Evolutionary conservation across 1,284 basidiomycete genomes (phyloP).

Genomic region (Rhodotorula glutinis): DNA sequence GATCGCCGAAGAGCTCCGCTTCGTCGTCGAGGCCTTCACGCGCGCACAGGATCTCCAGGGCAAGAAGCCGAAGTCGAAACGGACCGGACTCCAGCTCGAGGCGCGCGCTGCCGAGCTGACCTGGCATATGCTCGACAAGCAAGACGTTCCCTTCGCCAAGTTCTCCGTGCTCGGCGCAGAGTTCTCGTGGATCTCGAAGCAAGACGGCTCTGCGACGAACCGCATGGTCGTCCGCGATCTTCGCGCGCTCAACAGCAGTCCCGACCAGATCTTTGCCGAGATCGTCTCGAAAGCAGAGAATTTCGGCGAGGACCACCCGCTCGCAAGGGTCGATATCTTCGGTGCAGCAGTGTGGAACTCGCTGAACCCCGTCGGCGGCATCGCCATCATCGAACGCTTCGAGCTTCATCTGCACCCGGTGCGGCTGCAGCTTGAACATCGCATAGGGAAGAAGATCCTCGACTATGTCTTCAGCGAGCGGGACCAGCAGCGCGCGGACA

Average conservation of each 20-base stretch:
- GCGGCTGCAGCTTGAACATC: slow-evolving; percentile 78
- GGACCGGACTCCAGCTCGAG: slow-evolving; percentile 73
- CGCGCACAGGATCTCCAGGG: slow-evolving; percentile 68
- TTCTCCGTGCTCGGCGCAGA: slow-evolving; percentile 74
- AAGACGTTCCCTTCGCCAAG: slow-evolving; percentile 75
- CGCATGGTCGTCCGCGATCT: slow-evolving; percentile 73
- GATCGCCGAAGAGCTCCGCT: slow-evolving; percentile 73
- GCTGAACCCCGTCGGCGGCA: slow-evolving; percentile 87
- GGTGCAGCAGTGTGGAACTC: slow-evolving; percentile 66
- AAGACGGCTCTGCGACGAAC: slow-evolving; percentile 83
- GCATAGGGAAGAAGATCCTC: slow-evolving; percentile 76
- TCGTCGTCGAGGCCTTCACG: slow-evolving; percentile 86
- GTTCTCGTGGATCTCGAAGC: slow-evolving; percentile 80
- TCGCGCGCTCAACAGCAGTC: slow-evolving; percentile 78
- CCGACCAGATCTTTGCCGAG: slow-evolving; percentile 80
- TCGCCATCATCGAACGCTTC: slow-evolving; percentile 82
- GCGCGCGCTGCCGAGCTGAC: slow-evolving; percentile 82
- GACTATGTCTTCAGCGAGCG: slow-evolving; percentile 69
- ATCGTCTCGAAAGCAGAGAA: slow-evolving; percentile 67
- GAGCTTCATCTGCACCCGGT: slow-evolving; percentile 81
- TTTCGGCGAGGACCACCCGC: slow-evolving; percentile 42
- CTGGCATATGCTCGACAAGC: slow-evolving; percentile 86
- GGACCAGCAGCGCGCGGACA: slow-evolving; percentile 53
- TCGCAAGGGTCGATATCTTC: slow-evolving; percentile 40
- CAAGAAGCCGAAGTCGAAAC: slow-evolving; percentile 24